phyloP scores from a whole-genome alignment of 129 eudicot species.

The Flaveria ramosissima region DNA sequence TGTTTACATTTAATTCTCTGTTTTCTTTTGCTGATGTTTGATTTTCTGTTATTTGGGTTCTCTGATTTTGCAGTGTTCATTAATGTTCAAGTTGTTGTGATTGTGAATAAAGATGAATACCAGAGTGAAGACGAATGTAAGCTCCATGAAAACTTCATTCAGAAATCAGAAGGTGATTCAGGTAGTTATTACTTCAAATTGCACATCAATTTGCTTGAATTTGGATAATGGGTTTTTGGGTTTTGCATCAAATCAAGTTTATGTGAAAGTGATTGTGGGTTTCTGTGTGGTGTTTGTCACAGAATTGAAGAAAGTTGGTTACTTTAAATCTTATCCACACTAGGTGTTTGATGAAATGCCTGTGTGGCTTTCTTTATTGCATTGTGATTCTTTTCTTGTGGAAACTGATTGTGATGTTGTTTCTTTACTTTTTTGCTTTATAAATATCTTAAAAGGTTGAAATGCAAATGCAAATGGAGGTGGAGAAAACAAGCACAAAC shows the following conservation, averaged over 20 bases:
- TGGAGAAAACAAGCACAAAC: slow-evolving; percentile 45
- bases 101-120: slow-evolving; percentile 50
- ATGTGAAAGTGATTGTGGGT: slow-evolving; percentile 23
- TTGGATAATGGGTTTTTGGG: too few species aligned
- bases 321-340: slow-evolving; percentile 47
- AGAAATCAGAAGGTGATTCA: slow-evolving; percentile 50
- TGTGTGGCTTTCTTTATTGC: slow-evolving; percentile 30
- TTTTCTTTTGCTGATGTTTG: slow-evolving; percentile 20
- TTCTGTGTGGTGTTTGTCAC: neutral
- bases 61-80: slow-evolving; percentile 41
- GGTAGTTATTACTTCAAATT: too few species aligned
- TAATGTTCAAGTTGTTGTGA: slow-evolving; percentile 25
- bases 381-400: slow-evolving; percentile 46
- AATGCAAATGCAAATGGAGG: slow-evolving; percentile 56
- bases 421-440: slow-evolving; percentile 32
- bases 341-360: slow-evolving; percentile 30
- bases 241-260: neutral
- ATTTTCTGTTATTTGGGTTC: neutral
- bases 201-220: too few species aligned
- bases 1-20: slow-evolving; percentile 25
- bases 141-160: slow-evolving; percentile 53
- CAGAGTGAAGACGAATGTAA: slow-evolving; percentile 48
- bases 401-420: slow-evolving; percentile 43
- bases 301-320: neutral
- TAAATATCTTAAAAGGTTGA: slow-evolving; percentile 43